Evolutionary conservation across 257 asterid genomes (phyloP).

Genomic region (Petunia secreta): DNA sequence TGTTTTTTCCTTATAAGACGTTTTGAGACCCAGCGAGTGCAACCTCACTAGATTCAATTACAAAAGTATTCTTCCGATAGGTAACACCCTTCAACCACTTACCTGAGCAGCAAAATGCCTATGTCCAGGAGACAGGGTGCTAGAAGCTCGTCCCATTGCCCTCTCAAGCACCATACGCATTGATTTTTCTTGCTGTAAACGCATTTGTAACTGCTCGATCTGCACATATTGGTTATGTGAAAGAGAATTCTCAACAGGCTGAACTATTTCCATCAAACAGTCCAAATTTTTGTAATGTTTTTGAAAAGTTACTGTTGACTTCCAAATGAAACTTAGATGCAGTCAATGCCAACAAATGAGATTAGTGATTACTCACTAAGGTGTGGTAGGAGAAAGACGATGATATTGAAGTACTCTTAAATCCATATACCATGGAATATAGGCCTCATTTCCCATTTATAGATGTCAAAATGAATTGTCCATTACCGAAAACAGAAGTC

Average conservation of each 20-base stretch:
- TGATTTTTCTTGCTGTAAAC: constrained; percentile 61
- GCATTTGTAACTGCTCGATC: constrained; percentile 59
- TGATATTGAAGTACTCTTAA: neutral
- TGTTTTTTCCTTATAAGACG: neutral
- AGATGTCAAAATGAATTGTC: neutral
- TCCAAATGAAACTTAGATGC: constrained; percentile 1
- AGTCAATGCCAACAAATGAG: neutral
- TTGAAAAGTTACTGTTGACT: neutral
- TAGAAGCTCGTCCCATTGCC: constrained; percentile 72
- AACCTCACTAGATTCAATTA: neutral
- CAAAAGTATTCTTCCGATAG: neutral
- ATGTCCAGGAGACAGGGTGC: constrained; percentile 70
- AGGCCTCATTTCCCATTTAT: neutral
- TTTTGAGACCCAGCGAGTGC: neutral
- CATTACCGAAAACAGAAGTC: neutral
- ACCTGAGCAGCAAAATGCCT: constrained; percentile 63
- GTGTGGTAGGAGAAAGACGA: neutral
- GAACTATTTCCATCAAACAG: neutral
- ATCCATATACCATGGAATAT: neutral
- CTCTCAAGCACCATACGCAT: constrained; percentile 64
- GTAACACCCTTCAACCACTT: neutral
- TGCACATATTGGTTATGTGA: constrained; percentile 29
- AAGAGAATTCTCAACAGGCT: constrained; percentile 19
- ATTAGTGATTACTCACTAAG: neutral
- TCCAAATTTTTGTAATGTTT: neutral